Conservation (phyloP, 805 yeast genomes). For the Ogataea pini region DNA sequence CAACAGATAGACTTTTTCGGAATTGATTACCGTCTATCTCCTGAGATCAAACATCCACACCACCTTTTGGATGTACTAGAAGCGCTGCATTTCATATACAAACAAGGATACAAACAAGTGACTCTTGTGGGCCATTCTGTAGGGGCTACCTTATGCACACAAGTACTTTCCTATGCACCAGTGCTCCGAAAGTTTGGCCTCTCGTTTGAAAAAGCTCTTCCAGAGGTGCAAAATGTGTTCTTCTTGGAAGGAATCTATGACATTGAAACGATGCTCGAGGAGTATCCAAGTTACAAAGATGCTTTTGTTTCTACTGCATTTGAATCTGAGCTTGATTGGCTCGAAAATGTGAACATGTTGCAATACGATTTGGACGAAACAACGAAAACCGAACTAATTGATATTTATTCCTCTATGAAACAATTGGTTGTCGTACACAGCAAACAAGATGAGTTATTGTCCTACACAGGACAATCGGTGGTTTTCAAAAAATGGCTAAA, state of each 20-base stretch:
- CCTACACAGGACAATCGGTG: conserved; percentile 44
- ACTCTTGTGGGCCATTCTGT: conserved; percentile 73
- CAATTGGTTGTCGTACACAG: conserved; percentile 37
- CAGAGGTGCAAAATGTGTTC: conserved; percentile 30
- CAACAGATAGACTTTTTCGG: conserved; percentile 35
- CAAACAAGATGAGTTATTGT: too few species aligned
- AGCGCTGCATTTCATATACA: conserved; percentile 38
- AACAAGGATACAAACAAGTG: conserved; percentile 27
- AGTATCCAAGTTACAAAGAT: conserved; percentile 56
- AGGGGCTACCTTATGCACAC: conserved; percentile 70
- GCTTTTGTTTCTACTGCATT: conserved; percentile 64
- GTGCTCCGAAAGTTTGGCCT: conserved; percentile 11
- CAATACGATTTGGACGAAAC: conserved; percentile 11
- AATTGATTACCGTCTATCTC: conserved; percentile 68
- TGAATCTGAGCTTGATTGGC: conserved; percentile 20
- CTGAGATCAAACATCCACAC: conserved; percentile 59
- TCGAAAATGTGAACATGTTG: conserved; percentile 19
- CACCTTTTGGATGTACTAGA: conserved; percentile 57
- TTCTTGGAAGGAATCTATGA: conserved; percentile 75
- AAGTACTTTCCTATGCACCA: conserved; percentile 39
- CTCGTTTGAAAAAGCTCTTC: conserved; percentile 15
- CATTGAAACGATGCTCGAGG: conserved; percentile 48
- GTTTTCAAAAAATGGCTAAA: conserved; percentile 40
- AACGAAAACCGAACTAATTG: background rate
- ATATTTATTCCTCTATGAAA: background rate